phyloP scores from a whole-genome alignment of 345 rosid species.

The Gossypium anomalum region DNA sequence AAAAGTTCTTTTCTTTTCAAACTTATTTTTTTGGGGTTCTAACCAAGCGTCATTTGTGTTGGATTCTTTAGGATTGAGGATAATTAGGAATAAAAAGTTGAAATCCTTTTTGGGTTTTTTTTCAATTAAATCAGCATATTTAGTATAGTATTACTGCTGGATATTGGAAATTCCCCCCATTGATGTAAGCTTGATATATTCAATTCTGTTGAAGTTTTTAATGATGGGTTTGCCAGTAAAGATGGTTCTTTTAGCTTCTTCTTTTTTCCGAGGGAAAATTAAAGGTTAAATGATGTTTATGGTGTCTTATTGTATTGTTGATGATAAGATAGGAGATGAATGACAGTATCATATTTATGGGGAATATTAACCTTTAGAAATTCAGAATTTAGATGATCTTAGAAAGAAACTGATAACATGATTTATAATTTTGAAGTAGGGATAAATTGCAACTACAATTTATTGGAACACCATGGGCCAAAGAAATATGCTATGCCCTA shows the following conservation, averaged over 20 bases:
- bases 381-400: background rate
- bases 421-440: constrained; percentile 20
- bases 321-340: background rate
- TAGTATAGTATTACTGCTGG: too few relatives aligned
- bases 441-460: constrained; percentile 18
- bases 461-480: constrained; percentile 43
- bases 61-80: too few relatives aligned
- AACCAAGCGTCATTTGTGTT: too few relatives aligned
- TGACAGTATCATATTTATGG: background rate
- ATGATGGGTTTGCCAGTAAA: background rate
- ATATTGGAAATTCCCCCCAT: background rate
- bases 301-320: background rate
- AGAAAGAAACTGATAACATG: too few relatives aligned
- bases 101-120: too few relatives aligned
- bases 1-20: too few relatives aligned
- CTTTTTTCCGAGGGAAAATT: background rate
- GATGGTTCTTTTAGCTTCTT: too few relatives aligned
- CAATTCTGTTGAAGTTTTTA: background rate
- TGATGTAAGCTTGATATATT: background rate
- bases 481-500: constrained; percentile 41
- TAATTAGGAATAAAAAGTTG: too few relatives aligned
- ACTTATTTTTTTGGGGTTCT: too few relatives aligned
- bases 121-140: too few relatives aligned
- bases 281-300: too few relatives aligned
- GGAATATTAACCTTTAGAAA: background rate